A percentile compares a stretch with the other conserved stretches of the same genome.
These are phyloP conservation scores for Rhodosporidiobolus odoratus DNA, from an alignment of 768 basidiomycete species.

Conservation along the genomic window DNA sequence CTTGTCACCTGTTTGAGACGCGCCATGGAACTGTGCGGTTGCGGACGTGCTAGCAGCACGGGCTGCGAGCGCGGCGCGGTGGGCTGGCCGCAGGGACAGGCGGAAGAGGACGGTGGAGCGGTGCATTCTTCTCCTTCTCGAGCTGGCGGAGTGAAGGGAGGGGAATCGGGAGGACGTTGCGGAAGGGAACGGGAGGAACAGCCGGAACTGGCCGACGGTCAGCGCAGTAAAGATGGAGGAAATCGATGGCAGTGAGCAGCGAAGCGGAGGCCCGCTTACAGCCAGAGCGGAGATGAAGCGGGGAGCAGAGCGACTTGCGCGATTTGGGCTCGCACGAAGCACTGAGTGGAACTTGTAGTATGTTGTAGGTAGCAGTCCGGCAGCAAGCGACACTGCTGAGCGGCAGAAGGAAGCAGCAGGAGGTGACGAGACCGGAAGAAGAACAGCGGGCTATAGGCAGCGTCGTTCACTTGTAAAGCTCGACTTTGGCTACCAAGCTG, in stretches of 20 bases:
- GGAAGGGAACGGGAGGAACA: not conserved
- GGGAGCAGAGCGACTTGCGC: too few relatives aligned
- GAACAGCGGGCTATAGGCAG: not conserved
- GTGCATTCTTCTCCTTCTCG: not conserved
- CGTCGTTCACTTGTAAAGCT: too few relatives aligned
- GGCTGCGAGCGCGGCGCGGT: not conserved
- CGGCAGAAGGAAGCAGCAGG: not conserved
- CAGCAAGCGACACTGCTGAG: too few relatives aligned
- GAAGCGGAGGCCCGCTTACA: too few relatives aligned
- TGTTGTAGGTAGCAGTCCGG: too few relatives aligned
- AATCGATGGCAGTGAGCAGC: too few relatives aligned
- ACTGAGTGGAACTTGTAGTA: too few relatives aligned
- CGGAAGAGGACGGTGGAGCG: not conserved
- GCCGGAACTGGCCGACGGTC: not conserved
- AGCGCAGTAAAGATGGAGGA: too few relatives aligned
- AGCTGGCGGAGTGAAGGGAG: not conserved
- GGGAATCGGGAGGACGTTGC: not conserved
- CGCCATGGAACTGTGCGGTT: not conserved
- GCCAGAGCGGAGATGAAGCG: too few relatives aligned
- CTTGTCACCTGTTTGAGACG: not conserved
- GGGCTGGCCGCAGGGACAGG: not conserved
- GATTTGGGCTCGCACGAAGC: too few relatives aligned
- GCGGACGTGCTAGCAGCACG: not conserved
- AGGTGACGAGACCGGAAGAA: not conserved
- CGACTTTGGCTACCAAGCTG: too few relatives aligned